Conservation (phyloP, 129 eudicot species). For the Artemisia annua region DNA sequence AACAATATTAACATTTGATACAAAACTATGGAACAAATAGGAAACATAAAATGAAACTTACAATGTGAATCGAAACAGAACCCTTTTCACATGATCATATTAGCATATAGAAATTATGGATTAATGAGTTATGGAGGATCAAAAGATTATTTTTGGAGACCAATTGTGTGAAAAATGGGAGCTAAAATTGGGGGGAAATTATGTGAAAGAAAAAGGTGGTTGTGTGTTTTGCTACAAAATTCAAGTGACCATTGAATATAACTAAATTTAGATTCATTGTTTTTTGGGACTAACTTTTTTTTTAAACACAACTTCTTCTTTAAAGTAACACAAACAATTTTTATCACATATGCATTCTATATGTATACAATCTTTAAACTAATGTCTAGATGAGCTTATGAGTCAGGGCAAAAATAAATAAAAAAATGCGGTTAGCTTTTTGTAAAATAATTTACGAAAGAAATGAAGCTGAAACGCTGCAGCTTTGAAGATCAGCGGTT, state of each 20-base stretch:
- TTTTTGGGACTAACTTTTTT: too few relatives aligned
- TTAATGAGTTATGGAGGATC: conserved; percentile 26
- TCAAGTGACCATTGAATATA: conserved; percentile 46
- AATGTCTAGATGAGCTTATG: too few relatives aligned
- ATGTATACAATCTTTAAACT: too few relatives aligned
- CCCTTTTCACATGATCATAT: conserved; percentile 18
- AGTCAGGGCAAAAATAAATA: too few relatives aligned
- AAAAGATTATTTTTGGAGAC: conserved; percentile 22
- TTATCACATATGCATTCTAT: too few relatives aligned
- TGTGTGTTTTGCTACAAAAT: conserved; percentile 23
- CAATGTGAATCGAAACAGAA: conserved; percentile 14
- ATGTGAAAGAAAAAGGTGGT: conserved; percentile 22
- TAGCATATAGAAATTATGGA: neutral
- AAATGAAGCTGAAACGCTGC: too few relatives aligned
- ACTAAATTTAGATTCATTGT: conserved; percentile 28
- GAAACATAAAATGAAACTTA: conserved; percentile 16
- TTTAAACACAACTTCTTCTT: too few relatives aligned
- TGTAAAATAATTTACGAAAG: too few relatives aligned
- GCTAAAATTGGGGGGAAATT: conserved; percentile 34
- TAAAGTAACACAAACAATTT: too few relatives aligned
- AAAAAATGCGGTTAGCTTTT: too few relatives aligned
- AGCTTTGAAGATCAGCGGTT: too few relatives aligned
- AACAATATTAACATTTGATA: neutral
- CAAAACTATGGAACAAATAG: neutral
- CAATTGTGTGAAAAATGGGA: conserved; percentile 30